phyloP scores from a whole-genome alignment of 148 eudicot species.

The Silene conica region DNA sequence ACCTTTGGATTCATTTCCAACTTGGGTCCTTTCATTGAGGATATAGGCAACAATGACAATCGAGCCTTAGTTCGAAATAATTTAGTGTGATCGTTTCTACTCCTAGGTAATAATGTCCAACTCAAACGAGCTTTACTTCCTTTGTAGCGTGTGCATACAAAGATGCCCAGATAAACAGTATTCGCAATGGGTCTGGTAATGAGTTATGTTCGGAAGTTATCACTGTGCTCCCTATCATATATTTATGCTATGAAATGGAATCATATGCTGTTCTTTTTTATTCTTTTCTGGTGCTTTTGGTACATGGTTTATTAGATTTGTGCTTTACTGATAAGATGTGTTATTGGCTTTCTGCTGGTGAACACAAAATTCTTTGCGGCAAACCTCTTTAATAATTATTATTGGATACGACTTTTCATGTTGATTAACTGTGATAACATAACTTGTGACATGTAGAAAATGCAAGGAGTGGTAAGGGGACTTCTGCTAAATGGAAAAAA shows the following conservation, averaged over 20 bases:
- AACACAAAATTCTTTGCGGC: background rate
- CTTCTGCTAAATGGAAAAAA: constrained; percentile 61
- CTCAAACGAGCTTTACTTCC: background rate
- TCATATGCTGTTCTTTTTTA: background rate
- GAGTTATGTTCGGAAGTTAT: background rate
- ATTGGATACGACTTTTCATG: background rate
- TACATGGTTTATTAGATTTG: background rate
- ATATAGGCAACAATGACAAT: background rate
- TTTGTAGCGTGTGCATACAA: background rate
- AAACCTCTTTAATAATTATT: background rate
- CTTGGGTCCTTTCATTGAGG: background rate
- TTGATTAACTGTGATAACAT: background rate
- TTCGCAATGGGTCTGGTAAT: background rate
- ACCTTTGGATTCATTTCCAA: background rate
- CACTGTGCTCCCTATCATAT: background rate
- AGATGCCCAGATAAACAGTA: background rate
- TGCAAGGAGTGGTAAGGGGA: constrained; percentile 72
- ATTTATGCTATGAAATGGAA: background rate
- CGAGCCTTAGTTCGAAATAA: background rate
- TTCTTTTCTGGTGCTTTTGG: background rate
- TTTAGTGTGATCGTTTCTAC: no score
- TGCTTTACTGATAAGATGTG: background rate
- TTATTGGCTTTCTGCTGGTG: background rate
- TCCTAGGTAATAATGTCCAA: background rate
- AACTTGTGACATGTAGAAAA: constrained; percentile 23